Evolutionary conservation across 2,329 filamentous ascomycete genomes (phyloP).

Genomic region (Alternaria triticimaculans): DNA sequence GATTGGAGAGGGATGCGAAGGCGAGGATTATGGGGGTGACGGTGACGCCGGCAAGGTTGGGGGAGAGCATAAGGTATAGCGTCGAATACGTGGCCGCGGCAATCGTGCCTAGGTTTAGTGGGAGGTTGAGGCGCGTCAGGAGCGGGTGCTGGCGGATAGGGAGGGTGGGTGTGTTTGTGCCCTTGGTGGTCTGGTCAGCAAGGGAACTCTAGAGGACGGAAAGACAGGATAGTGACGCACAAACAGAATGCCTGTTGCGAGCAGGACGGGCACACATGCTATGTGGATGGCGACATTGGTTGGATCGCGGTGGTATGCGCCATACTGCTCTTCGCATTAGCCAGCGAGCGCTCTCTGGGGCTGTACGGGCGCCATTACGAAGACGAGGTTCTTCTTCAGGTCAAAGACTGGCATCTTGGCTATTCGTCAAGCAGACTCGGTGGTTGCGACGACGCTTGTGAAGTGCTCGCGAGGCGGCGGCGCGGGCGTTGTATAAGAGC

Average conservation of each 20-base stretch:
- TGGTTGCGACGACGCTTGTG: neutral
- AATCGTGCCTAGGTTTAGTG: constrained; percentile 56
- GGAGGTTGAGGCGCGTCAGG: constrained; percentile 45
- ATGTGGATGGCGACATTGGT: constrained; percentile 81
- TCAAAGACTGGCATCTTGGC: constrained; percentile 38
- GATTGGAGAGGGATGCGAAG: constrained; percentile 75
- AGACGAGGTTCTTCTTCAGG: constrained; percentile 44
- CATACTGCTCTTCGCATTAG: constrained; percentile 65
- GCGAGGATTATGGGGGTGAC: constrained; percentile 77
- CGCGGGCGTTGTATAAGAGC: neutral
- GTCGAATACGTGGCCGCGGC: constrained; percentile 68
- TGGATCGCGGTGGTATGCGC: constrained; percentile 80
- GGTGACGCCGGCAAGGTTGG: constrained; percentile 76
- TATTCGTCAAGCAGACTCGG: neutral
- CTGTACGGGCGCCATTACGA: constrained; percentile 22
- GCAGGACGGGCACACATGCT: constrained; percentile 75
- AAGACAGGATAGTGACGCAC: too few species aligned
- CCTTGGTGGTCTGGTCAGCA: constrained; percentile 55
- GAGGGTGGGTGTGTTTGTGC: constrained; percentile 61
- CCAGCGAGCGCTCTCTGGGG: neutral
- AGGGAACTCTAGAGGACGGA: too few species aligned
- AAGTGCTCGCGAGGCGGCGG: neutral
- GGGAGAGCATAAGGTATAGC: constrained; percentile 91
- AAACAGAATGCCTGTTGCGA: constrained; percentile 73
- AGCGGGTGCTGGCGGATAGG: constrained; percentile 39